phyloP scores from a whole-genome alignment of 164 flowering plant species.

The Hamamelis virginiana region DNA sequence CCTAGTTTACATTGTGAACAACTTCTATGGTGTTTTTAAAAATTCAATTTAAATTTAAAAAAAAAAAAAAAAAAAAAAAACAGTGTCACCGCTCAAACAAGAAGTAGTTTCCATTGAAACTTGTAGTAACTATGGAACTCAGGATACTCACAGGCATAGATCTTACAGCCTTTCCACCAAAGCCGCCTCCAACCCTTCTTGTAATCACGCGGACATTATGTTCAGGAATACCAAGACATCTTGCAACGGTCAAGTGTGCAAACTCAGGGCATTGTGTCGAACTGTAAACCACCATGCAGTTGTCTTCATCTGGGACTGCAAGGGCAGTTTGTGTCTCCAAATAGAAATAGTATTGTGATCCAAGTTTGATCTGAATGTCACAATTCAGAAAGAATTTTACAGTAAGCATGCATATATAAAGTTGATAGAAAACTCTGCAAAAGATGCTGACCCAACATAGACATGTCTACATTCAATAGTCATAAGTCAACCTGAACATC shows the following conservation, averaged over 20 bases:
- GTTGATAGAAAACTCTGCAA: not conserved
- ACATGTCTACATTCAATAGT: not conserved
- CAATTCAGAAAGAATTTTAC: not conserved
- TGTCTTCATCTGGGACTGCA: conserved; percentile 93
- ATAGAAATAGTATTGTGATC: conserved; percentile 87
- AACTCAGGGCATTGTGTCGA: conserved; percentile 71
- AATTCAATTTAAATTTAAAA: no score
- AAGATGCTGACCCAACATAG: conserved; percentile 1
- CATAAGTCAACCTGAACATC: not conserved
- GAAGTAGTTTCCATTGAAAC: no score
- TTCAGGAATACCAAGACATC: conserved; percentile 83
- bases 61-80: no score
- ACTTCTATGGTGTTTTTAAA: no score
- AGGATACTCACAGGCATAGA: conserved; percentile 68
- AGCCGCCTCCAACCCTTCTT: conserved; percentile 94
- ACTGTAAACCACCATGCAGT: conserved; percentile 78
- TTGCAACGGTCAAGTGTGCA: conserved; percentile 55
- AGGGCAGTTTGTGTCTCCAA: conserved; percentile 94
- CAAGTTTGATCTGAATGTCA: conserved; percentile 61
- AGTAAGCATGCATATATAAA: no score
- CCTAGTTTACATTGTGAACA: no score
- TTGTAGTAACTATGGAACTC: not conserved
- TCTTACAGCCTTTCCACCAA: conserved; percentile 83
- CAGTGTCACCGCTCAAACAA: no score
- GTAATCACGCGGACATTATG: conserved; percentile 84